phyloP scores from a whole-genome alignment of 1,284 basidiomycete genomes.

The Malassezia japonica region DNA sequence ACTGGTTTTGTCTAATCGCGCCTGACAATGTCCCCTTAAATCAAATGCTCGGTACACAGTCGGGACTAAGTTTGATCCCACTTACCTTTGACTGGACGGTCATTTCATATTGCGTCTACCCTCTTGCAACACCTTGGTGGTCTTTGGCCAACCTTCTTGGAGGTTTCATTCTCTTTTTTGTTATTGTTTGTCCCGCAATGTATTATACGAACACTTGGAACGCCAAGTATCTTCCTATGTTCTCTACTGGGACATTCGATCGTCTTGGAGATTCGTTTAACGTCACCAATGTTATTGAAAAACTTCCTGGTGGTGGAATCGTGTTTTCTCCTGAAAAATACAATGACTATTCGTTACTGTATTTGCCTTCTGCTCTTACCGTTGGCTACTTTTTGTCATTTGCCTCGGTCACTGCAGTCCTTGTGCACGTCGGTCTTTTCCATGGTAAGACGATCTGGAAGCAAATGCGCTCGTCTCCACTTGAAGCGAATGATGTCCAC shows the following conservation, averaged over 20 bases:
- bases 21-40: conserved; percentile 38
- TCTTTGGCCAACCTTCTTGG: conserved; percentile 79
- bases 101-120: conserved; percentile 79
- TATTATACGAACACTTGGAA: conserved; percentile 74
- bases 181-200: conserved; percentile 57
- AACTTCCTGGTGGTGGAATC: conserved; percentile 50
- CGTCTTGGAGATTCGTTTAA: conserved; percentile 70
- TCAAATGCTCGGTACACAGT: conserved; percentile 33
- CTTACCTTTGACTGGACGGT: conserved; percentile 93
- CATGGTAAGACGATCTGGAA: conserved; percentile 70
- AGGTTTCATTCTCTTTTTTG: conserved; percentile 81
- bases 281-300: conserved; percentile 58
- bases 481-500: conserved; percentile 87
- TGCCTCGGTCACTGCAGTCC: conserved; percentile 68
- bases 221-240: conserved; percentile 35
- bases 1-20: conserved; percentile 38
- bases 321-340: conserved; percentile 68
- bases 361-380: conserved; percentile 75
- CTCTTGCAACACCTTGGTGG: conserved; percentile 94
- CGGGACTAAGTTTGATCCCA: conserved; percentile 66
- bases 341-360: conserved; percentile 75
- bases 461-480: conserved; percentile 62
- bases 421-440: conserved; percentile 80
- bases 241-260: conserved; percentile 67
- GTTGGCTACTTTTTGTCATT: conserved; percentile 85